Evolutionary conservation across 768 basidiomycete species (phyloP), one percentile per base, ranked within the genome.

Genomic region (Leccinum truebloodii): DNA sequence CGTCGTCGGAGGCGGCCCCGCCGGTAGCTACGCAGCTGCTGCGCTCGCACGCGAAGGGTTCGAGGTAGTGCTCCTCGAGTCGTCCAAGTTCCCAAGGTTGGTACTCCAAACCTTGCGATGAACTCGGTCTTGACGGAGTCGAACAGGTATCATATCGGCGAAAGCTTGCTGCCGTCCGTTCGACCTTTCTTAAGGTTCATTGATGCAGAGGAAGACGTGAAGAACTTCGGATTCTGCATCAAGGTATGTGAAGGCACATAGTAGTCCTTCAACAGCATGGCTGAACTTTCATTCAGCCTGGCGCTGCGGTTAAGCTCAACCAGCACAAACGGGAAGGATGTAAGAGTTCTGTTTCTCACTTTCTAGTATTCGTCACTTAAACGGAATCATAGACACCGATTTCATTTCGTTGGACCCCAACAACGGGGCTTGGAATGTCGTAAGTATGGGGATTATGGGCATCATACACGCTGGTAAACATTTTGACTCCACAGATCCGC

Each of bases 61-160:
- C 12, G 35, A 54, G 14, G 52, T 54, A 14, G 35, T 59, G 2
- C 24, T 65, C 6, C 46, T 66, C 3, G 64, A 65, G 24, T 63
- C 64, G 0, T 20, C 55, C 2, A 62, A 57, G 16, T 60, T 56
- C n/a, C 63, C 65, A 5, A 59, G 65, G 65, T 64, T 24, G 14
- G 58, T 57, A 28, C 8, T 2, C 20, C 3, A 28, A 26, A 32
- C 14, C 4, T 3, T n/a, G 20, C 2, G 7, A 20, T 14, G 1
- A 13, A 28, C 4, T 24, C 14, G 14, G 7, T 18, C 18, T 39
- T 57, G 28, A 61, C 7, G 6, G 20, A 9, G 7, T n/a, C 16
- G 22, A 41, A 54, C 28, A 61, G 63, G 26, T 65, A 65, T 48
- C 65, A 65, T 57, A 61, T 65, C 3, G 63, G 65, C 24, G 65